Base-by-base conservation (phyloP, 345 rosid genomes). In the Aegle marmelos region DNA sequence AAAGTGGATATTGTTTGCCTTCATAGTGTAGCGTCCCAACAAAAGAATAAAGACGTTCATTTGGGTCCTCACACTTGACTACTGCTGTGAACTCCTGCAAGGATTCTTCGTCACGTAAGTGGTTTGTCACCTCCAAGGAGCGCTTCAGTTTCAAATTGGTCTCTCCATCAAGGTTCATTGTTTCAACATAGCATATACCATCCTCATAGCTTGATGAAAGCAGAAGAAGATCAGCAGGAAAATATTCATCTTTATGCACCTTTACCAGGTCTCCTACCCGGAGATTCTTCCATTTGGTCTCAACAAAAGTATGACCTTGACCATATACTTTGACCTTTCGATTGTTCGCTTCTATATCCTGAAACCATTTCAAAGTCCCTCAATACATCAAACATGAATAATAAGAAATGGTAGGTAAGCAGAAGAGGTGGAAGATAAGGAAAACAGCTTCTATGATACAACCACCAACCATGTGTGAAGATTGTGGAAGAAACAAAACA, bases 101-200 rank as follows among this genome's bases (percentile, higher is more conserved):
- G 0, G 87, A 82, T 65, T 85, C 84, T 30, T 85, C 91, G 30
- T 85, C 76, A 0, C 4, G 2, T 24, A 87, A 53, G 22, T 73
- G 34, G 19, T 85, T 76, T 53, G 98, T 95, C 48, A 83, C 83
- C 72, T 90, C 95, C 74, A 93, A 82, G 2, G 94, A 86, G 30
- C 90, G 94, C 81, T 92, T 95, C 81, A 93, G 73, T 80, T 95
- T 95, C 83, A 95, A 67, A 69, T 92, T 92, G 33, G 95, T 95
- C 87, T 95, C 99, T 6, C 99, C 99, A 75, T 95, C 99, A 54
- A 95, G 97, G 77, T 93, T 93, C 98, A 86, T 89, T 17, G 99
- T 93, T 66, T 95, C 99, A 28, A 93, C 98, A 79, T 95, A 95
- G 76, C 98, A 93, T 71, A 92, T 77, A 30, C 94, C 98, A 80